Conservation (phyloP, 2,329 filamentous ascomycete species). For the Sporothrix sp. region DNA sequence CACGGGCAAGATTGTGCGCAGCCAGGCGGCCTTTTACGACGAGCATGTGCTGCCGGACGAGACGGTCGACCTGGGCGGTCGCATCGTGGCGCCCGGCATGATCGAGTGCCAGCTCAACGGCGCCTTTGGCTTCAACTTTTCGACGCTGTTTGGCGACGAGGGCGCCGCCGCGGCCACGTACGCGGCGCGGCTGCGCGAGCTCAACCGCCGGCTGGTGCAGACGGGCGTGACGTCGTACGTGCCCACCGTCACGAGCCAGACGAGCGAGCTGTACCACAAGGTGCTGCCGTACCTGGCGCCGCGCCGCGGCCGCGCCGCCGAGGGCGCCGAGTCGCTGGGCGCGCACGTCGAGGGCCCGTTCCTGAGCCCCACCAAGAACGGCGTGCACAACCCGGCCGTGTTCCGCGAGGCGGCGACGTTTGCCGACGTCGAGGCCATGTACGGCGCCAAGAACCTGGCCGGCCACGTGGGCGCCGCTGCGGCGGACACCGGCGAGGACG, state of each 20-base stretch:
- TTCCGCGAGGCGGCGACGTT: slow-evolving; percentile 56
- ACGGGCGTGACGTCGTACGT: slow-evolving; percentile 84
- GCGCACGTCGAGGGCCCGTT: slow-evolving; percentile 91
- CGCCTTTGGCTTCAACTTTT: slow-evolving; percentile 89
- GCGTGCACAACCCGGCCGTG: slow-evolving; percentile 69
- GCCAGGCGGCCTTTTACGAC: slow-evolving; percentile 57
- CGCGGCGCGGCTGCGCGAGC: slow-evolving; percentile 57
- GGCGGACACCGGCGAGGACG: too few relatives aligned
- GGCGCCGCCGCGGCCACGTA: slow-evolving; percentile 40
- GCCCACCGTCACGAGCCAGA: slow-evolving; percentile 76
- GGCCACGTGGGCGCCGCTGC: slow-evolving; percentile 1
- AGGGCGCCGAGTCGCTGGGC: slow-evolving; percentile 74
- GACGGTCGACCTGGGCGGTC: slow-evolving; percentile 69
- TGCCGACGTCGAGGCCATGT: slow-evolving; percentile 57
- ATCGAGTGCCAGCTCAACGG: slow-evolving; percentile 92
- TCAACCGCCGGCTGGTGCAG: slow-evolving; percentile 61
- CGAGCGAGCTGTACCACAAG: slow-evolving; percentile 70
- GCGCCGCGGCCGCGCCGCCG: slow-evolving; percentile 48
- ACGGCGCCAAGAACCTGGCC: slow-evolving; percentile 60
- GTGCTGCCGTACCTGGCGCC: slow-evolving; percentile 70
- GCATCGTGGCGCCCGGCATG: slow-evolving; percentile 75
- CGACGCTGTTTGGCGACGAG: slow-evolving; percentile 56
- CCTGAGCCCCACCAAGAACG: slow-evolving; percentile 71
- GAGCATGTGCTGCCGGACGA: slow-evolving; percentile 59
- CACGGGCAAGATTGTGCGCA: slow-evolving; percentile 73